Evolutionary conservation across 345 rosid genomes (phyloP).

Genomic region (Jatropha curcas): DNA sequence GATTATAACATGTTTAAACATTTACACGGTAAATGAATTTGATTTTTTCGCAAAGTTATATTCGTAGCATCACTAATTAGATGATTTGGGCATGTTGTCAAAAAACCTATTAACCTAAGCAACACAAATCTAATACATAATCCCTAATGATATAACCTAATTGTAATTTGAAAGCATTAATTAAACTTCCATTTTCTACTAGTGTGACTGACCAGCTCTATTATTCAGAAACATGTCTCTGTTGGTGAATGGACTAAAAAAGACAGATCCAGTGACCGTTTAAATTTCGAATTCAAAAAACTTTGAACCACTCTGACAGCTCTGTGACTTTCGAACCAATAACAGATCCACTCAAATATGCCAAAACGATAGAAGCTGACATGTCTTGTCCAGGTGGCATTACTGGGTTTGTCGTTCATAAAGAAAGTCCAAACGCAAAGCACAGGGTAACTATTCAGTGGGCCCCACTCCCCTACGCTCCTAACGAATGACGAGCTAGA

Average conservation of each 20-base stretch:
- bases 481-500: slow-evolving; percentile 1
- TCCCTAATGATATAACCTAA: too few relatives aligned
- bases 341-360: not conserved
- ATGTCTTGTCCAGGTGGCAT: not conserved
- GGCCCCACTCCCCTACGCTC: slow-evolving; percentile 12
- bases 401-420: slow-evolving; percentile 1
- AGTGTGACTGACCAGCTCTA: slow-evolving; percentile 10
- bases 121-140: too few relatives aligned
- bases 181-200: not conserved
- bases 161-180: too few relatives aligned
- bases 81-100: too few relatives aligned
- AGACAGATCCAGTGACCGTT: slow-evolving; percentile 39
- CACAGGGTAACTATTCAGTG: not conserved
- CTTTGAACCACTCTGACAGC: not conserved
- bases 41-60: too few relatives aligned
- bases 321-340: slow-evolving; percentile 18
- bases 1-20: too few relatives aligned
- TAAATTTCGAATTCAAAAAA: slow-evolving; percentile 39
- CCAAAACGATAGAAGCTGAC: not conserved
- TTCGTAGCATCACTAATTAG: too few relatives aligned
- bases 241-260: not conserved
- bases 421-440: not conserved
- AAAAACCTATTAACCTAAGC: too few relatives aligned
- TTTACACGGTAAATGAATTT: too few relatives aligned
- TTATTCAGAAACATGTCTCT: slow-evolving; percentile 18